Evolutionary conservation across 2,329 filamentous ascomycete species (phyloP).

Genomic region (Cladophialophora yegresii): DNA sequence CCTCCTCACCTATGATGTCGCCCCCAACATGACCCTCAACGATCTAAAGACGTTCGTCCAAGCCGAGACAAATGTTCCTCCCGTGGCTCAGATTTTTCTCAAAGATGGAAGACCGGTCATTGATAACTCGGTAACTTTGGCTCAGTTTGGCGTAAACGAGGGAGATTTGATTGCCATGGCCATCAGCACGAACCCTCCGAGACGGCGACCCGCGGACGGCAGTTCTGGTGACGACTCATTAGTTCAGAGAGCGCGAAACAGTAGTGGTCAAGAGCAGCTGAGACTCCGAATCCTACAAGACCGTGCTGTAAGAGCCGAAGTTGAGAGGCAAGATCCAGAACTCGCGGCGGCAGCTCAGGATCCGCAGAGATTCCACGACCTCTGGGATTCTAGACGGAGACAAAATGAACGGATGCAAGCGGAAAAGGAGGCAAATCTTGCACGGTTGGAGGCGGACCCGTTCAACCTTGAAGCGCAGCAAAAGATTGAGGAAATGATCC

Average conservation of each 20-base stretch:
- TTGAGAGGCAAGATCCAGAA: conserved; percentile 72
- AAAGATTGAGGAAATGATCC: conserved; percentile 95
- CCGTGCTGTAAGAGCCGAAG: conserved; percentile 68
- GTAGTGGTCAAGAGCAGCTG: conserved; percentile 72
- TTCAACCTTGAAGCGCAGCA: conserved; percentile 90
- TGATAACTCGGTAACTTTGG: conserved; percentile 77
- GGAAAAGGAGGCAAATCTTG: conserved; percentile 80
- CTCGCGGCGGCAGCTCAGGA: conserved; percentile 76
- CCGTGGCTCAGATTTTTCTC: conserved; percentile 77
- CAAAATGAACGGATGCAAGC: conserved; percentile 71
- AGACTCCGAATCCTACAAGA: conserved; percentile 81
- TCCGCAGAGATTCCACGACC: conserved; percentile 71
- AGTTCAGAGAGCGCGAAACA: conserved; percentile 37
- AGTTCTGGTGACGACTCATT: conserved; percentile 32
- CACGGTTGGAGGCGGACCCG: conserved; percentile 84
- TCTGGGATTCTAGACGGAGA: conserved; percentile 68
- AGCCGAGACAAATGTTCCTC: conserved; percentile 74
- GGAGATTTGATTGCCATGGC: conserved; percentile 92
- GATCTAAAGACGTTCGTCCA: conserved; percentile 86
- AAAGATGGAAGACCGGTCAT: conserved; percentile 81
- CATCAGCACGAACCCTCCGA: conserved; percentile 50
- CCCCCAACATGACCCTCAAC: conserved; percentile 76
- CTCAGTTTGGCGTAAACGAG: conserved; percentile 76
- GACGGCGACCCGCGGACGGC: conserved; percentile 26
- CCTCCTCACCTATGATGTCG: conserved; percentile 79